Conservation (phyloP, 1,284 basidiomycete genomes). For the Porodaedalea pini region DNA sequence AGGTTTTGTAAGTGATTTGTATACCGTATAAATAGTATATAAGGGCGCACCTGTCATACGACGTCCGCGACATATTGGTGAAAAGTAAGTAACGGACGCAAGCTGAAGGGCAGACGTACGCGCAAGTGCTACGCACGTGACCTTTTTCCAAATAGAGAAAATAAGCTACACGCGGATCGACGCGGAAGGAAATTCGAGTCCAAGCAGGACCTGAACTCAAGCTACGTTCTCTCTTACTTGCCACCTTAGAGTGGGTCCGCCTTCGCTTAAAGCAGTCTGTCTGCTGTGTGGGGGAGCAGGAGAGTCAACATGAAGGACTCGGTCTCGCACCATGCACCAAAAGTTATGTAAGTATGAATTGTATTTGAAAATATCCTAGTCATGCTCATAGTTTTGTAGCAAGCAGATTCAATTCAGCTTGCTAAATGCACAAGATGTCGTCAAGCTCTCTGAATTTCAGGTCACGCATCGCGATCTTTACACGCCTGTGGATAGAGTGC, state of each 20-base stretch:
- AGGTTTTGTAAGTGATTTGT: not conserved
- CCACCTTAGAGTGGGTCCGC: not conserved
- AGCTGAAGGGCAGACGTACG: slow-evolving; percentile 42
- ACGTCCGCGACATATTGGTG: slow-evolving; percentile 74
- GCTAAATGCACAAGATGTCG: slow-evolving; percentile 88
- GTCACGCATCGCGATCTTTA: slow-evolving; percentile 90
- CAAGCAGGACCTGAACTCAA: not conserved
- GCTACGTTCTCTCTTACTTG: not conserved
- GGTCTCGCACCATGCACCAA: slow-evolving; percentile 84
- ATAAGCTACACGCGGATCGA: slow-evolving; percentile 21
- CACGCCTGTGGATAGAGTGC: slow-evolving; percentile 72
- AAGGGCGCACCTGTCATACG: slow-evolving; percentile 63
- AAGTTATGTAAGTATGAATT: slow-evolving; percentile 73
- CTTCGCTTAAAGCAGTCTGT: not conserved
- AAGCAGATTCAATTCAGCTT: slow-evolving; percentile 94
- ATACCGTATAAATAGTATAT: not conserved
- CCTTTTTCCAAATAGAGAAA: not conserved
- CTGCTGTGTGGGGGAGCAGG: not conserved
- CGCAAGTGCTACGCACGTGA: slow-evolving; percentile 47
- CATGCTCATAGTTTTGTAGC: slow-evolving; percentile 39
- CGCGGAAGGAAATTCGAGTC: not conserved
- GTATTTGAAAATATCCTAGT: not conserved
- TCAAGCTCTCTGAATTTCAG: slow-evolving; percentile 92
- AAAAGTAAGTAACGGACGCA: slow-evolving; percentile 7
- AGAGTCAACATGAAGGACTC: slow-evolving; percentile 70